phyloP scores from a whole-genome alignment of 2,329 filamentous ascomycete species.

The Ophiostoma angusticollis region DNA sequence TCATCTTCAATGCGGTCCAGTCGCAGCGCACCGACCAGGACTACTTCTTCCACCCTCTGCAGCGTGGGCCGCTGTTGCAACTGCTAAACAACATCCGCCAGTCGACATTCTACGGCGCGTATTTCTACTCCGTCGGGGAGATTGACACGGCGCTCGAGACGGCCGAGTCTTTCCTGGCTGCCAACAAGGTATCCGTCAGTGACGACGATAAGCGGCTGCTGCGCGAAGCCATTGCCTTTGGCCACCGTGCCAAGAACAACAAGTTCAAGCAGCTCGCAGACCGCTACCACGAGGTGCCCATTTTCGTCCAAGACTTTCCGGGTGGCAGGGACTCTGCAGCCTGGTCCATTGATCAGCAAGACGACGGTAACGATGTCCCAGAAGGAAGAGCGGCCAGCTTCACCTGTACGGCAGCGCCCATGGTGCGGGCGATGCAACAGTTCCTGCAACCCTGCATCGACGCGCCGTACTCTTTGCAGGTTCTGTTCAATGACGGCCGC shows the following conservation, averaged over 20 bases:
- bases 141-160: constrained; percentile 52
- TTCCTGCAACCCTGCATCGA: constrained; percentile 33
- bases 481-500: constrained; percentile 34
- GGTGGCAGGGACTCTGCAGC: constrained; percentile 33
- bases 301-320: constrained; percentile 59
- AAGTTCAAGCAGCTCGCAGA: constrained; percentile 54
- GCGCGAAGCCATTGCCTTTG: constrained; percentile 50
- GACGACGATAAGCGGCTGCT: constrained; percentile 49
- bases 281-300: constrained; percentile 61
- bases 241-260: constrained; percentile 46
- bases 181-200: constrained; percentile 46
- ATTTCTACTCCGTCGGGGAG: constrained; percentile 55
- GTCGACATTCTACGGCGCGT: constrained; percentile 73
- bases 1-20: constrained; percentile 77
- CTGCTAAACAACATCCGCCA: constrained; percentile 70
- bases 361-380: constrained; percentile 21
- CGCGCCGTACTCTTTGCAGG: constrained; percentile 31
- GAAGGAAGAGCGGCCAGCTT: constrained; percentile 5
- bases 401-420: constrained; percentile 35
- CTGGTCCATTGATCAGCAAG: constrained; percentile 50
- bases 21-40: constrained; percentile 74
- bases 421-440: constrained; percentile 40
- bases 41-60: constrained; percentile 76
- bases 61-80: constrained; percentile 50
- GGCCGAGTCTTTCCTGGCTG: constrained; percentile 53